Conservation (phyloP, 179 eudicot genomes). For the Pouteria campechiana region DNA sequence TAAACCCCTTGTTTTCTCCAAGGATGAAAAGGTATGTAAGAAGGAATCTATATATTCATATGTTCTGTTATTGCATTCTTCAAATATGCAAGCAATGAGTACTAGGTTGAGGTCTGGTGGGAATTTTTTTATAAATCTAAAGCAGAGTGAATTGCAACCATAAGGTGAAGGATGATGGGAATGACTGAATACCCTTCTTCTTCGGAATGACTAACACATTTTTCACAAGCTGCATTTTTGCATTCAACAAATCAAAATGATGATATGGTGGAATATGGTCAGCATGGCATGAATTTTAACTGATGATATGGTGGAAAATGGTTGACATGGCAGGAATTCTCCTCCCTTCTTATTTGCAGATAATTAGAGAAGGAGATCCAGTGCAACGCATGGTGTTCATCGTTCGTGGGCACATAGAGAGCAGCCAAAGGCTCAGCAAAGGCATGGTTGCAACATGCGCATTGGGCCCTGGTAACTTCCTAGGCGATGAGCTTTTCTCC, state of each 20-base stretch:
- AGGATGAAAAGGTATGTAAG: constrained; percentile 69
- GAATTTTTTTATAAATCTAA: background rate
- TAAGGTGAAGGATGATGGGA: too few species aligned
- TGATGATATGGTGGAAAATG: too few species aligned
- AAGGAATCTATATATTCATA: too few species aligned
- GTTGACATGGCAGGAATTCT: too few species aligned
- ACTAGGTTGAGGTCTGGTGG: background rate
- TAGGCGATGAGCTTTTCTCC: constrained; percentile 79
- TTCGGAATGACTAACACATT: too few species aligned
- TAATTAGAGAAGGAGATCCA: constrained; percentile 83
- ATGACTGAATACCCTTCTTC: too few species aligned
- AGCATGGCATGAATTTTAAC: too few species aligned
- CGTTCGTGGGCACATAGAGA: constrained; percentile 45
- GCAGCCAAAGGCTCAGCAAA: constrained; percentile 73
- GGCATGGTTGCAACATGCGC: constrained; percentile 50
- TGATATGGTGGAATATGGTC: too few species aligned
- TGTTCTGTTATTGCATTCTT: too few species aligned
- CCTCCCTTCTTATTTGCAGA: constrained; percentile 13
- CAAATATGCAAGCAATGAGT: too few species aligned
- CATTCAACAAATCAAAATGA: too few species aligned
- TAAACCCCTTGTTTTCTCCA: constrained; percentile 62
- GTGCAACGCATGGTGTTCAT: constrained; percentile 75
- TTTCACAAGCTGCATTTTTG: too few species aligned
- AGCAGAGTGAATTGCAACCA: background rate
- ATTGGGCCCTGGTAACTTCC: constrained; percentile 61